Base-by-base conservation (phyloP, 1,284 basidiomycete species). In the Boletus sp. region DNA sequence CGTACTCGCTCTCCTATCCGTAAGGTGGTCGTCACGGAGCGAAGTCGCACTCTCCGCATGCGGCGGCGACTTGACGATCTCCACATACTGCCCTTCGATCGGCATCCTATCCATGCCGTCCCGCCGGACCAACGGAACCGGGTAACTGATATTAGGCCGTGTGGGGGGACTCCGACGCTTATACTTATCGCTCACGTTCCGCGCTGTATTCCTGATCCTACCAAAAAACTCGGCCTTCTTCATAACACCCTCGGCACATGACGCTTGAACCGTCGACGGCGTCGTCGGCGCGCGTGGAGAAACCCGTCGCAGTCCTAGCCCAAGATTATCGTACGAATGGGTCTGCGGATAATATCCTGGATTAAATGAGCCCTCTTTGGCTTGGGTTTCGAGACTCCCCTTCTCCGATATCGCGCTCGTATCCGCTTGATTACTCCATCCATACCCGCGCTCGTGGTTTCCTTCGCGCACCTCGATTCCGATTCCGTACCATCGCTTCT, bases 401-500 rank as follows among this genome's bases (percentile, higher is more conserved):
- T 69, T 74, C 56, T 70, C 73, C 36, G 65, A 67, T 5, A 37
- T 31, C 12, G 63, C 70, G 41, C 68, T 74, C 42, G 63, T 61
- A 35, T 75, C 65, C 13, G 65, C 65, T 56, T 73, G 67, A 46
- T 65, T 65, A 11, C 56, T 63, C 74, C 72, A 74, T 33, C 67
- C 72, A 53, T 72, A 72, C 15, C 69, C 72, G 33, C 37, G 58
- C 3, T 70, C 68, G 7, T 55, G 3, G 18, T 54, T 57, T 36
- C 44, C 48, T 51, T 66, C 61, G 61, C 58, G 65, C 24, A 69
- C 75, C 29, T 76, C 74, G 62, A 73, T 74, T 16, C 74, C 78
- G 55, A 87, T 73, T 20, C 85, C 84, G 65, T 89, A 88, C 84
- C 85, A 89, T 64, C 77, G 79, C 61, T 79, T 81, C 60, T 90